Conservation (phyloP, 352 stramenopile genomes). For the Pilasporangium apinafurcum region DNA sequence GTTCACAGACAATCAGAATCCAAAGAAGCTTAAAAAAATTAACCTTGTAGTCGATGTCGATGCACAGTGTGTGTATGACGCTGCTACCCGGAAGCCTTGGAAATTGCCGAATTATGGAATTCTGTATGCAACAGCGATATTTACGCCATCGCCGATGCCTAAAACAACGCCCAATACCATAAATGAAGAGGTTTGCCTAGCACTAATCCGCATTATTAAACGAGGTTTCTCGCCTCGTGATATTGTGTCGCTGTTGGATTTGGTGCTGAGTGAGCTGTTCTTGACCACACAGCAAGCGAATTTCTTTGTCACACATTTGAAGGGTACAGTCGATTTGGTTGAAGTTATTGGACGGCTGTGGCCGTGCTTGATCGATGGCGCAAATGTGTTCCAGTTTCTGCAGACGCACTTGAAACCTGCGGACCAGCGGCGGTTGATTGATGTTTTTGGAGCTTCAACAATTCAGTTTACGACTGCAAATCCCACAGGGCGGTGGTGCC, state of each 20-base stretch:
- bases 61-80: constrained; percentile 20
- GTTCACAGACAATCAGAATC: constrained; percentile 25
- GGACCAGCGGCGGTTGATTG: constrained; percentile 54
- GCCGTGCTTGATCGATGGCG: constrained; percentile 49
- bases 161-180: constrained; percentile 11
- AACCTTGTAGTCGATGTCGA: constrained; percentile 24
- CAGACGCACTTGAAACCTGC: constrained; percentile 24
- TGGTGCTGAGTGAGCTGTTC: constrained; percentile 45
- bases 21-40: constrained; percentile 15
- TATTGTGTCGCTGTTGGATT: constrained; percentile 32
- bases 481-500: constrained; percentile 48
- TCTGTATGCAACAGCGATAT: constrained; percentile 30
- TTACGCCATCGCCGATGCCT: constrained; percentile 30
- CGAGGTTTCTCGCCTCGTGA: constrained; percentile 46
- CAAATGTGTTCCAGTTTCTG: constrained; percentile 39
- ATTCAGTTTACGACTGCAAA: constrained; percentile 62
- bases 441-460: constrained; percentile 27
- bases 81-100: constrained; percentile 16
- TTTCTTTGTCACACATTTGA: constrained; percentile 34
- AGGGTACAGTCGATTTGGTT: constrained; percentile 27
- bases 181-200: constrained; percentile 20
- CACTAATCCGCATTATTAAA: constrained; percentile 39
- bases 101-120: constrained; percentile 26
- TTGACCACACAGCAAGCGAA: constrained; percentile 29
- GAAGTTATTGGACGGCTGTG: constrained; percentile 52